A percentile compares a stretch with the other conserved stretches of the same genome.
Conservation (phyloP, 2,329 filamentous ascomycete genomes). For the Xylaria sp. region DNA sequence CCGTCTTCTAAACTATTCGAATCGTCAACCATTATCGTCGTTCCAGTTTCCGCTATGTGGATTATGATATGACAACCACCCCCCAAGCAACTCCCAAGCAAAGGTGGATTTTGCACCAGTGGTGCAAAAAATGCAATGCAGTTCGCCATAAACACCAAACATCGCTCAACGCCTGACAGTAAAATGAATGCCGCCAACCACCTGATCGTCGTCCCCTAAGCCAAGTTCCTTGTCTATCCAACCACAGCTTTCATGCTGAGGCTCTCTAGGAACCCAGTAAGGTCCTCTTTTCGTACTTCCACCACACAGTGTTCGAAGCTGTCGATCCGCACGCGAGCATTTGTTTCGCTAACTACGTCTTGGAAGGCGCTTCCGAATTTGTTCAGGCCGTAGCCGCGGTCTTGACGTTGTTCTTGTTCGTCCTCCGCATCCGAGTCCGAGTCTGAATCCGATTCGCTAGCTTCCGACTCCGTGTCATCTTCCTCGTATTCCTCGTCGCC, state of each 20-base stretch:
- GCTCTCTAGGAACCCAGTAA: slow-evolving; percentile 89
- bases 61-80: slow-evolving; percentile 26
- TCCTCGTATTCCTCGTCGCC: slow-evolving; percentile 63
- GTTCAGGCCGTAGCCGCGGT: slow-evolving; percentile 81
- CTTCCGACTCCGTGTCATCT: slow-evolving; percentile 62
- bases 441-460: slow-evolving; percentile 63
- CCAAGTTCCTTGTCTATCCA: slow-evolving; percentile 56
- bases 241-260: slow-evolving; percentile 91
- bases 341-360: slow-evolving; percentile 92
- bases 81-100: slow-evolving; percentile 17
- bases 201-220: slow-evolving; percentile 5
- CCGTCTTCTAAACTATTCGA: slow-evolving; percentile 30
- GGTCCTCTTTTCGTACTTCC: slow-evolving; percentile 96
- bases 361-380: slow-evolving; percentile 95
- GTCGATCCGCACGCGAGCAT: slow-evolving; percentile 88
- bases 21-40: slow-evolving; percentile 39
- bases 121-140: slow-evolving; percentile 32
- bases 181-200: slow-evolving; percentile 16
- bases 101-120: slow-evolving; percentile 22
- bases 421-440: slow-evolving; percentile 61
- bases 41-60: slow-evolving; percentile 19
- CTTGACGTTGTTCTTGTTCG: slow-evolving; percentile 63
- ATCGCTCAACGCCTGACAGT: slow-evolving; percentile 31
- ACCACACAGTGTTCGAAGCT: slow-evolving; percentile 98
- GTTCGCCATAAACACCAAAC: slow-evolving; percentile 29